phyloP scores from a whole-genome alignment of 179 eudicot species.

The Beta corolliflora region DNA sequence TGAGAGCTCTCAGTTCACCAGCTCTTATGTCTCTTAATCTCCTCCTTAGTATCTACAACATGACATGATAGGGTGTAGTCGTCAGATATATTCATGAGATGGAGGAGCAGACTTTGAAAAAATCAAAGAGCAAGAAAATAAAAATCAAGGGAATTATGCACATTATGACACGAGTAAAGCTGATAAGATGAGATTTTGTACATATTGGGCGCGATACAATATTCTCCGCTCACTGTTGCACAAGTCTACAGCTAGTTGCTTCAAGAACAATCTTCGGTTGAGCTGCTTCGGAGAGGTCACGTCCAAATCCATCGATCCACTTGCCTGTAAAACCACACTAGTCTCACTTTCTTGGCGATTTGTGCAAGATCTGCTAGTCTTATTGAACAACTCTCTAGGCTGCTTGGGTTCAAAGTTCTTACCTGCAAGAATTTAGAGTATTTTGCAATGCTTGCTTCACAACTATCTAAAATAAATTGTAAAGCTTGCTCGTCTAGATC shows the following conservation, averaged over 20 bases:
- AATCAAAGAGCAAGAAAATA: neutral
- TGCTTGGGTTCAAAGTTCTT: neutral
- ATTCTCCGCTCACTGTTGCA: conserved; percentile 89
- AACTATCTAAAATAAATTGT: conserved; percentile 70
- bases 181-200: conserved; percentile 27
- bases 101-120: neutral
- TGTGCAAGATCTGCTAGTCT: neutral
- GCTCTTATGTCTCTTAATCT: conserved; percentile 75
- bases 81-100: conserved; percentile 6
- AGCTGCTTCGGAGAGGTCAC: conserved; percentile 95
- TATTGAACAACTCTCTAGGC: neutral
- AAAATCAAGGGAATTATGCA: neutral
- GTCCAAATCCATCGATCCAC: conserved; percentile 97
- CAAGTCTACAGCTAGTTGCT: conserved; percentile 91
- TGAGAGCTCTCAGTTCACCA: conserved; percentile 81
- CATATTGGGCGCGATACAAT: conserved; percentile 84
- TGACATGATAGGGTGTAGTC: neutral
- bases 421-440: conserved; percentile 92
- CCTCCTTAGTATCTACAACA: conserved; percentile 78
- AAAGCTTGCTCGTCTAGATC: conserved; percentile 80
- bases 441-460: conserved; percentile 83
- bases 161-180: neutral
- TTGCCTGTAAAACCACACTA: conserved; percentile 45
- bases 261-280: conserved; percentile 76
- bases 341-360: neutral